phyloP scores from a whole-genome alignment of 345 rosid species.

The Pugionium dolabratum region DNA sequence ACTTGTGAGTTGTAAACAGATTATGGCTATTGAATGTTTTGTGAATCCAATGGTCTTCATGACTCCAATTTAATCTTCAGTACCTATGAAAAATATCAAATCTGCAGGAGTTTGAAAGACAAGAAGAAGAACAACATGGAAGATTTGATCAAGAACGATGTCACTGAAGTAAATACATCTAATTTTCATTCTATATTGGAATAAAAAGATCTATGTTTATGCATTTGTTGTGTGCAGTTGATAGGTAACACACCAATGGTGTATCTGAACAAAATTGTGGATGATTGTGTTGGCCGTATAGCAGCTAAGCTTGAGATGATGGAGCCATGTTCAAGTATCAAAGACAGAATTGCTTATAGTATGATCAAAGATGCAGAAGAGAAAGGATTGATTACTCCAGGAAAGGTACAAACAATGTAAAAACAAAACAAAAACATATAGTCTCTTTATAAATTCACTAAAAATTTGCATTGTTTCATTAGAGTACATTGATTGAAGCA shows the following conservation, averaged over 20 bases:
- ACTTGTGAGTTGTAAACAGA: not conserved
- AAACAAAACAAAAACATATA: too few species aligned
- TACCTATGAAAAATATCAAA: too few species aligned
- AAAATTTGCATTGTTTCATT: too few species aligned
- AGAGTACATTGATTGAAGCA: constrained; percentile 59
- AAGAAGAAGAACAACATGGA: constrained; percentile 6
- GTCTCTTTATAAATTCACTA: too few species aligned
- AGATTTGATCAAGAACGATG: constrained; percentile 39
- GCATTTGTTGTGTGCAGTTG: constrained; percentile 42
- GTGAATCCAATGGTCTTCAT: too few species aligned
- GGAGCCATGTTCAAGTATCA: constrained; percentile 58
- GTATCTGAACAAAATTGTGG: constrained; percentile 56
- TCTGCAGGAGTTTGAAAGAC: constrained; percentile 11
- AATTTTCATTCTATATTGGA: not conserved
- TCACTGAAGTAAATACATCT: constrained; percentile 38
- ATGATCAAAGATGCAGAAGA: constrained; percentile 83
- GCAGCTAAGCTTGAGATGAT: constrained; percentile 73
- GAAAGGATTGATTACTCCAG: constrained; percentile 61
- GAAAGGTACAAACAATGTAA: constrained; percentile 39
- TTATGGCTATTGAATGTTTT: too few species aligned
- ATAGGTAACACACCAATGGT: constrained; percentile 71
- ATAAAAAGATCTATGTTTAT: too few species aligned
- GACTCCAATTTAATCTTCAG: too few species aligned
- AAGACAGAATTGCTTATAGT: constrained; percentile 62
- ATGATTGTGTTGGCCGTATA: constrained; percentile 58